phyloP scores from a whole-genome alignment of 2,329 filamentous ascomycete genomes.

The Venturia aucupariae region DNA sequence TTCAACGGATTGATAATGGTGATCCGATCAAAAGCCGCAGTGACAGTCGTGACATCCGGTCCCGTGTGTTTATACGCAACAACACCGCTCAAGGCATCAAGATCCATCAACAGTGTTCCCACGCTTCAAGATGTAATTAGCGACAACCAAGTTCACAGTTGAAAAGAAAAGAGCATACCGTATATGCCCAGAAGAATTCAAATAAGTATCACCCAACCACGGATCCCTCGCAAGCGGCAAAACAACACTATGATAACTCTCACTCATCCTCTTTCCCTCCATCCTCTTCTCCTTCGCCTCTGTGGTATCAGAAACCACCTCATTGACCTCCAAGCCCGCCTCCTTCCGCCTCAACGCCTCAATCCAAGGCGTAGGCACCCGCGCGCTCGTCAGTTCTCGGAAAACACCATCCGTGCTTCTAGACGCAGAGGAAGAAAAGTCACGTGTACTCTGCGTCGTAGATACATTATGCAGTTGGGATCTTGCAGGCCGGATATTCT shows the following conservation, averaged over 20 bases:
- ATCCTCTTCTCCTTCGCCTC: constrained; percentile 42
- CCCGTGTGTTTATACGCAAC: constrained; percentile 61
- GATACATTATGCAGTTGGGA: neutral
- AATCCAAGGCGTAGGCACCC: constrained; percentile 59
- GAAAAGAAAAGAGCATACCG: constrained; percentile 31
- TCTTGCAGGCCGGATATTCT: neutral
- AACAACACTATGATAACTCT: constrained; percentile 60
- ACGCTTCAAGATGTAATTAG: constrained; percentile 30
- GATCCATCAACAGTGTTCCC: constrained; percentile 68
- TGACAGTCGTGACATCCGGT: constrained; percentile 54
- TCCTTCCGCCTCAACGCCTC: constrained; percentile 50
- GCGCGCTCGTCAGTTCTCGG: constrained; percentile 47
- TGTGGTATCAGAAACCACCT: neutral
- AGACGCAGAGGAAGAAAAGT: neutral
- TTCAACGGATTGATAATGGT: constrained; percentile 61
- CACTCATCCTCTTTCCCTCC: constrained; percentile 58
- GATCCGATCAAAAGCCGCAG: constrained; percentile 55
- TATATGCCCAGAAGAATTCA: constrained; percentile 67
- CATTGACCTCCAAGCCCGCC: constrained; percentile 22
- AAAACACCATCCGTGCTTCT: constrained; percentile 50
- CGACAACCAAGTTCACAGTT: neutral
- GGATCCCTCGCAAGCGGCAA: constrained; percentile 64
- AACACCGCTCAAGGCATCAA: constrained; percentile 68
- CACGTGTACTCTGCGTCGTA: neutral
- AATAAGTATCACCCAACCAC: constrained; percentile 68